These are phyloP conservation scores for Diaporthe aspalathi DNA, from an alignment of 2,329 filamentous ascomycete genomes.

Conservation along the genomic window DNA sequence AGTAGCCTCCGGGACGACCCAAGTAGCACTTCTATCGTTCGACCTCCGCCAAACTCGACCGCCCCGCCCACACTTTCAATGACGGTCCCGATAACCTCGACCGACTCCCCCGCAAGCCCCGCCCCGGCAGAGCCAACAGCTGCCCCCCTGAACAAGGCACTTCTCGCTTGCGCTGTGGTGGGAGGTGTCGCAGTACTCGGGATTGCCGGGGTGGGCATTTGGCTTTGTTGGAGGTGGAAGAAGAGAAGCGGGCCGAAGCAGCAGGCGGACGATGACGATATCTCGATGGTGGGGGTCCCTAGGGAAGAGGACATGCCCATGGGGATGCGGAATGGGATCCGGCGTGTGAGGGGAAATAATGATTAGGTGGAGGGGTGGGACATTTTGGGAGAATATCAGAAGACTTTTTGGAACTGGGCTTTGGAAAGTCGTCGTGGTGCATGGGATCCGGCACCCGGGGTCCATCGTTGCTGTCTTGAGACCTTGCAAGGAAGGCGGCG, in stretches of 20 bases:
- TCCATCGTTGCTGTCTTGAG: no score
- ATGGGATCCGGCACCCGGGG: no score
- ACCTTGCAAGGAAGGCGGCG: no score
- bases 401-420: no score
- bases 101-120: background rate
- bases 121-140: background rate
- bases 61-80: no score
- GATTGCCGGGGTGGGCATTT: background rate
- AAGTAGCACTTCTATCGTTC: no score
- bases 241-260: background rate
- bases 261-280: slow-evolving; percentile 1
- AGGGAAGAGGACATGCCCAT: slow-evolving; percentile 1
- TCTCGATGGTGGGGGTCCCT: slow-evolving; percentile 2
- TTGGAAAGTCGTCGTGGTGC: no score
- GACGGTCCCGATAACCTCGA: no score
- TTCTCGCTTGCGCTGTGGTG: background rate
- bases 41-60: no score
- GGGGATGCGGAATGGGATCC: slow-evolving; percentile 7
- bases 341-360: slow-evolving; percentile 22
- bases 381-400: no score
- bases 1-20: no score
- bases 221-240: background rate
- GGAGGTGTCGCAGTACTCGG: background rate
- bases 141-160: background rate
- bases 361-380: background rate